phyloP scores from a whole-genome alignment of 257 asterid genomes.

The Parsonsia alboflavescens region DNA sequence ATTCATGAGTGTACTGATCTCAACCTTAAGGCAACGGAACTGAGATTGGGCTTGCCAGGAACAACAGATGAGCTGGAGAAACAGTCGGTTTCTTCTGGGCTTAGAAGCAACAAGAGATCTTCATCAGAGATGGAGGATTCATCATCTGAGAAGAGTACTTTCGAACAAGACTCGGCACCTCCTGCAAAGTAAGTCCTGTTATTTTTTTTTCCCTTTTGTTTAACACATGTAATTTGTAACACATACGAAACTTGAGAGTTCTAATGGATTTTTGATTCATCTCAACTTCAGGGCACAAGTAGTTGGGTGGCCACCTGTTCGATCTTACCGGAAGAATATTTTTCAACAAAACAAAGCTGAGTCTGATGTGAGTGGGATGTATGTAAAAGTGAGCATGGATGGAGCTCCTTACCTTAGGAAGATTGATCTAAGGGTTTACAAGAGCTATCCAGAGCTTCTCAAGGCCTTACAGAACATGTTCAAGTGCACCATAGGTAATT shows the following conservation, averaged over 20 bases:
- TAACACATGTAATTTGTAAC: background rate
- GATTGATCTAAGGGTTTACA: conserved; percentile 62
- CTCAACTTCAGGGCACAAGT: conserved; percentile 43
- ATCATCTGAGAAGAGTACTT: conserved; percentile 20
- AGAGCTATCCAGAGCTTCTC: conserved; percentile 60
- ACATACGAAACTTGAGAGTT: background rate
- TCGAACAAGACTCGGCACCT: conserved; percentile 30
- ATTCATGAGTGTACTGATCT: conserved; percentile 39
- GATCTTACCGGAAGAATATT: conserved; percentile 64
- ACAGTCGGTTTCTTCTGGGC: conserved; percentile 18
- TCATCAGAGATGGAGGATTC: conserved; percentile 45
- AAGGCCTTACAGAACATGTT: conserved; percentile 71
- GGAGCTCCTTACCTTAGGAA: conserved; percentile 93
- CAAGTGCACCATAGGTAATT: conserved; percentile 66
- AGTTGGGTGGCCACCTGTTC: conserved; percentile 97
- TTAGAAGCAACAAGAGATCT: conserved; percentile 54
- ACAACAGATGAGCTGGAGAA: conserved; percentile 39
- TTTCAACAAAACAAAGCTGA: conserved; percentile 40
- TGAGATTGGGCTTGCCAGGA: conserved; percentile 76
- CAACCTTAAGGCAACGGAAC: conserved; percentile 67
- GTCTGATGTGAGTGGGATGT: conserved; percentile 55
- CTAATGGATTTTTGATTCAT: background rate
- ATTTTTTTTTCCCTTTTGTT: no score
- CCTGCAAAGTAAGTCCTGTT: conserved; percentile 55
- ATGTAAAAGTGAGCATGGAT: conserved; percentile 93